Conservation (phyloP, 305 asterid species). For the Stenogyne calaminthoides region DNA sequence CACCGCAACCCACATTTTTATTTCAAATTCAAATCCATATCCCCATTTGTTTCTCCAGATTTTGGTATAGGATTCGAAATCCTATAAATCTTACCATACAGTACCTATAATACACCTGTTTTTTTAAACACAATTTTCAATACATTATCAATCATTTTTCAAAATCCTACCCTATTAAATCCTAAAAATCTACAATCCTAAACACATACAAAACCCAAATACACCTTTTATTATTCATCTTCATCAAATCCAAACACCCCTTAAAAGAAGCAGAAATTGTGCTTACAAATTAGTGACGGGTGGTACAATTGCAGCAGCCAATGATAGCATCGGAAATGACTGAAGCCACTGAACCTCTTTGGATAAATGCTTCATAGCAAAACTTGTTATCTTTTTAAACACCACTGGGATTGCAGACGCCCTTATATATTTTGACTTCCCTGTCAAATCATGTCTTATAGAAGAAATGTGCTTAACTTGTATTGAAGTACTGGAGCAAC, state of each 20-base stretch:
- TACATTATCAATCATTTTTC: too few relatives aligned
- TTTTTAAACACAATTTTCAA: too few relatives aligned
- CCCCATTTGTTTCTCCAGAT: too few relatives aligned
- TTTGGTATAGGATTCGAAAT: too few relatives aligned
- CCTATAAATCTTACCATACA: too few relatives aligned
- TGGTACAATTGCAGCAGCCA: conserved; percentile 78
- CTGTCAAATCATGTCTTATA: conserved; percentile 40
- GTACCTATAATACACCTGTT: too few relatives aligned
- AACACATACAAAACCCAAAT: too few relatives aligned
- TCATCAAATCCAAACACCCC: neutral
- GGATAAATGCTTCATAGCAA: conserved; percentile 52
- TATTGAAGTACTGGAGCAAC: conserved; percentile 36
- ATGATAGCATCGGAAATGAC: conserved; percentile 59
- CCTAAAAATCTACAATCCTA: too few relatives aligned
- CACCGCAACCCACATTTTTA: too few relatives aligned
- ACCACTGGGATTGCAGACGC: conserved; percentile 45
- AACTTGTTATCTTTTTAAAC: conserved; percentile 59
- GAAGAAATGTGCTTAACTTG: conserved; percentile 51
- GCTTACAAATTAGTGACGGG: conserved; percentile 80
- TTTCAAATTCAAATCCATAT: too few relatives aligned
- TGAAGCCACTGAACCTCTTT: conserved; percentile 65
- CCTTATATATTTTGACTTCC: conserved; percentile 45
- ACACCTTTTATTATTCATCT: too few relatives aligned
- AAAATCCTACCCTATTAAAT: too few relatives aligned
- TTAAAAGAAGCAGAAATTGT: conserved; percentile 8